These are phyloP conservation scores for Botrytis cinerea DNA, from an alignment of 2,329 filamentous ascomycete species.

Conservation along the genomic window DNA sequence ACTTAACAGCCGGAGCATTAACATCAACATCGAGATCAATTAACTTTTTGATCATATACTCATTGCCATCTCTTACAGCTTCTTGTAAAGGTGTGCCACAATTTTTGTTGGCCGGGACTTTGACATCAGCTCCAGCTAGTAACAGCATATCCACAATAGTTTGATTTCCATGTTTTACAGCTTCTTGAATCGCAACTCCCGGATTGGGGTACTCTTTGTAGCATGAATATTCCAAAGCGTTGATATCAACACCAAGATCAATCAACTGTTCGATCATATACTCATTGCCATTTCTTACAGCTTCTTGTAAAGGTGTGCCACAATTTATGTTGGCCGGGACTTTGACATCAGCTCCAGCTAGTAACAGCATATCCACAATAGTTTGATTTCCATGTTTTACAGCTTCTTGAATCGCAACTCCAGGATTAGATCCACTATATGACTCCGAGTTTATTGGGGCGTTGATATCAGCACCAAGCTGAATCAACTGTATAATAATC, in stretches of 20 bases:
- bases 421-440: accelerated
- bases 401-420: not conserved
- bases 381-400: not conserved
- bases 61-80: not conserved
- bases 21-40: not conserved
- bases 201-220: too few relatives aligned
- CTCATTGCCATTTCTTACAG: not conserved
- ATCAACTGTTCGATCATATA: not conserved
- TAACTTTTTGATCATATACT: not conserved
- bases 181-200: not conserved
- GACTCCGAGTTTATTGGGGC: accelerated
- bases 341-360: not conserved
- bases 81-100: not conserved
- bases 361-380: not conserved
- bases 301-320: not conserved
- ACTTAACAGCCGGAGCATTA: not conserved
- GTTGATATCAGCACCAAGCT: not conserved
- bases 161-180: not conserved
- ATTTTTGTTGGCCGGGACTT: not conserved
- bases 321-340: too few relatives aligned
- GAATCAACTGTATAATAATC: not conserved
- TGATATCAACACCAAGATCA: not conserved
- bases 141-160: not conserved
- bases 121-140: not conserved
- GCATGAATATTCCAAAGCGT: too few relatives aligned